These are phyloP conservation scores for Setaria viridis DNA, from an alignment of 202 grass and related monocot species.

Conservation along the genomic window DNA sequence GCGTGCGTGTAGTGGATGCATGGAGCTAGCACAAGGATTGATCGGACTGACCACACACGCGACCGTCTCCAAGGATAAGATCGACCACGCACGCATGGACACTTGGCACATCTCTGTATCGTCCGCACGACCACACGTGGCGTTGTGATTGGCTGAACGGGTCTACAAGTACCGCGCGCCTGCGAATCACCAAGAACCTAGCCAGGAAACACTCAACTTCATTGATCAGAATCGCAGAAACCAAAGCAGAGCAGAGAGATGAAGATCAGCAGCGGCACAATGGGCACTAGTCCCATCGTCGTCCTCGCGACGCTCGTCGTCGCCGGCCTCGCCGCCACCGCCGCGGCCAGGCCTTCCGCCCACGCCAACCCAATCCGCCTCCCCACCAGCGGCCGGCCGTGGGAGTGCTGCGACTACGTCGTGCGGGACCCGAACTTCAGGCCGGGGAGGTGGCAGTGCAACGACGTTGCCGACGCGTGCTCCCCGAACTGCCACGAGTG, in stretches of 20 bases:
- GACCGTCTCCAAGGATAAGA: too few relatives aligned
- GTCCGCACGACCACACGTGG: neutral
- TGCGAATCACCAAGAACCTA: neutral
- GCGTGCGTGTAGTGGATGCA: too few relatives aligned
- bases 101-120: too few relatives aligned
- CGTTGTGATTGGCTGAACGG: neutral
- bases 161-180: neutral
- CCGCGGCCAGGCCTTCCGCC: neutral
- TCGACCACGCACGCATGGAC: too few relatives aligned
- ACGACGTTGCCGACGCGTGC: conserved; percentile 1
- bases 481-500: neutral
- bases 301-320: neutral
- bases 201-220: too few relatives aligned
- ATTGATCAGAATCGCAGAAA: neutral
- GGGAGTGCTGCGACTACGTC: neutral
- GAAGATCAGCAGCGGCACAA: neutral
- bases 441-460: neutral
- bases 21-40: too few relatives aligned
- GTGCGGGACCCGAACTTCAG: neutral
- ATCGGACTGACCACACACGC: too few relatives aligned
- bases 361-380: neutral
- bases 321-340: neutral
- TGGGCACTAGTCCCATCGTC: neutral
- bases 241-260: neutral
- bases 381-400: neutral